Percentiles rank a stretch among this genome's conserved stretches.
These are phyloP conservation scores for Trichosanthes truncata DNA, from an alignment of 306 rosid species.

Conservation along the genomic window DNA sequence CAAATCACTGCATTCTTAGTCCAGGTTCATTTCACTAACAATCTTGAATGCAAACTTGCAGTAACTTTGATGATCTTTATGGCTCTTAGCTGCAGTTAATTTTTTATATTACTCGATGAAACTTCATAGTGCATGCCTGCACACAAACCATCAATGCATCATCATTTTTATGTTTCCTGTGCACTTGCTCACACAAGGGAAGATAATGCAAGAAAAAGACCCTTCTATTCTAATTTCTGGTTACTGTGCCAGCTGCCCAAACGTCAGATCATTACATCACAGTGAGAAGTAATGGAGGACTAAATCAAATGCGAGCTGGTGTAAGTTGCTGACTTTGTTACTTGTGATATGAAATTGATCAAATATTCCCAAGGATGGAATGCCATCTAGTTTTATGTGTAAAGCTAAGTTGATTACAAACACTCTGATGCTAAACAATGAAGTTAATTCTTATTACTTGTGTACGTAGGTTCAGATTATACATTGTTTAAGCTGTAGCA, in stretches of 20 bases:
- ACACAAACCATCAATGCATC: neutral
- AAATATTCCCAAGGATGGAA: neutral
- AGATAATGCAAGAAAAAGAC: neutral
- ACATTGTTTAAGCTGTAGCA: neutral
- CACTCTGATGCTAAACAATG: neutral
- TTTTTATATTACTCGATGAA: neutral
- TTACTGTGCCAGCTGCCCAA: slow-evolving; percentile 43
- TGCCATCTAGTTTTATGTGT: neutral
- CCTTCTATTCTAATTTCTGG: slow-evolving; percentile 7
- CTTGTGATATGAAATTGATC: neutral
- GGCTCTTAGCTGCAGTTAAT: neutral
- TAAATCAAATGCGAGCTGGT: slow-evolving; percentile 96
- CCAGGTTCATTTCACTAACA: neutral
- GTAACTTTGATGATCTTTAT: neutral
- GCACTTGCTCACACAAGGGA: neutral
- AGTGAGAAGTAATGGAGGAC: slow-evolving; percentile 84
- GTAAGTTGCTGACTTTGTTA: slow-evolving; percentile 37
- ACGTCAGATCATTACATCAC: slow-evolving; percentile 54
- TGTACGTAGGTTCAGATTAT: neutral
- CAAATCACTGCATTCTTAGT: neutral
- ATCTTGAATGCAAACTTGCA: neutral
- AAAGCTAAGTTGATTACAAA: neutral
- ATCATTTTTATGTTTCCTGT: neutral
- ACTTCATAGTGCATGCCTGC: neutral
- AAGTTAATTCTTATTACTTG: neutral